Evolutionary conservation across 805 yeast species (phyloP), one percentile per base, ranked within the genome.

Genomic region (Isabelozyma heimii): DNA sequence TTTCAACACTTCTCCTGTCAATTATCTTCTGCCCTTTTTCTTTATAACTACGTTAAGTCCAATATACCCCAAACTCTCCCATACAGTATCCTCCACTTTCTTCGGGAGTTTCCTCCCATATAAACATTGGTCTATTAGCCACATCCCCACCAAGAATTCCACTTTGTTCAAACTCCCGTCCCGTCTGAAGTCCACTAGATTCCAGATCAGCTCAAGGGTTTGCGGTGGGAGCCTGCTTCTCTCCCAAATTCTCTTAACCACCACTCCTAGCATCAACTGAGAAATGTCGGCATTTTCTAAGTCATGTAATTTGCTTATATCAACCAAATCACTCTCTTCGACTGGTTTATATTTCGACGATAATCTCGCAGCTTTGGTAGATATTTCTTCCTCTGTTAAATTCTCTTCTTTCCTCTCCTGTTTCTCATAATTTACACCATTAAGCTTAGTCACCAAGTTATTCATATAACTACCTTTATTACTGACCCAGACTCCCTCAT

Each of bases 101-200:
- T 80, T 77, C 0, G 99, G 98, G 44, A 94, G 70, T 63, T 94
- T 94, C 38, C 96, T 76, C 0, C 99, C 99, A 62, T 92, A 94
- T 12, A 94, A 73, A 62, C 97, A 89, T 67, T 94, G 99, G 65
- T 94, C 99, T 2, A 94, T 91, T 4, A 91, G 68, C 99, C 99
- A 94, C 87, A 89, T 91, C 0, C 99, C 99, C n/a, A 91, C 92
- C 30, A 92, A 70, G 59, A 94, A 94, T 53, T 91, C 92, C 37
- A 83, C 85, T 52, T 89, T 81, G 55, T 84, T 86, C 47, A 94
- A 70, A 0, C 88, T 81, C 0, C 96, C 96, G 62, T 87, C 94
- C 42, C 72, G 66, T 55, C 83, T 65, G 47, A 69, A 76, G 61
- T 80, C 89, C 5, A 91, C 92, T 57, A 86, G 73, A 43, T 82